These are phyloP conservation scores for Lactuca sativa DNA, from an alignment of 129 eudicot species.

Conservation along the genomic window DNA sequence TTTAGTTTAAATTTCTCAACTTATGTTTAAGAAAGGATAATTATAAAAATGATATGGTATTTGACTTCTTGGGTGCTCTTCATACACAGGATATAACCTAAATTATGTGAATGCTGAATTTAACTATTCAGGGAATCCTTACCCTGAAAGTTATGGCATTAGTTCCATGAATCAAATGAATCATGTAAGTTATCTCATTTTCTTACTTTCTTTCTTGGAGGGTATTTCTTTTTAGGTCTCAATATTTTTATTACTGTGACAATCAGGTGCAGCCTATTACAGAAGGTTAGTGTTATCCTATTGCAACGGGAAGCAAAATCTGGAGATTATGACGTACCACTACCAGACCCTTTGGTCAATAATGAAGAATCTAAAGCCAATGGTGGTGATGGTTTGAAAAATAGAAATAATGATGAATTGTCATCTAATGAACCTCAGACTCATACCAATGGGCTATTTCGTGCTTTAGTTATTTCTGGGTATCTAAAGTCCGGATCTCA, in stretches of 20 bases:
- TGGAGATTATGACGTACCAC: slow-evolving; percentile 62
- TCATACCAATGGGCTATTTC: slow-evolving; percentile 45
- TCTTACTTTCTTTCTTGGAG: not conserved
- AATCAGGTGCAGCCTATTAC: slow-evolving; percentile 64
- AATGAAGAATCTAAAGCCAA: slow-evolving; percentile 34
- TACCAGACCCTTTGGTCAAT: slow-evolving; percentile 34
- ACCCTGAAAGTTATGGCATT: slow-evolving; percentile 63
- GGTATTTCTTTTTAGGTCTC: slow-evolving; percentile 4
- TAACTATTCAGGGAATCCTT: slow-evolving; percentile 65
- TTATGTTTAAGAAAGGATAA: too few species aligned
- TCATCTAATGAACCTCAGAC: slow-evolving; percentile 34
- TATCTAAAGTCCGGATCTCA: slow-evolving; percentile 63
- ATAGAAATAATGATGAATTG: slow-evolving; percentile 32
- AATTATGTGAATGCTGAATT: slow-evolving; percentile 66
- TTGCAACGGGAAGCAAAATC: slow-evolving; percentile 90
- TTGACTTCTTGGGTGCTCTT: slow-evolving; percentile 16
- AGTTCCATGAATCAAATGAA: slow-evolving; percentile 53
- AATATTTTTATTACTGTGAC: slow-evolving; percentile 7
- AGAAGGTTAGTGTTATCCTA: slow-evolving; percentile 83
- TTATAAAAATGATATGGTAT: too few species aligned
- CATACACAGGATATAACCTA: slow-evolving; percentile 51
- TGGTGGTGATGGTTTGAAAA: slow-evolving; percentile 27
- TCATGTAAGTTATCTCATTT: slow-evolving; percentile 40
- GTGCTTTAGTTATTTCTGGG: slow-evolving; percentile 77
- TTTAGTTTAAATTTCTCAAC: too few species aligned